Evolutionary conservation across 2,329 filamentous ascomycete species (phyloP), one percentile per base, ranked within the genome.

Genomic region (Neonectria ditissima): DNA sequence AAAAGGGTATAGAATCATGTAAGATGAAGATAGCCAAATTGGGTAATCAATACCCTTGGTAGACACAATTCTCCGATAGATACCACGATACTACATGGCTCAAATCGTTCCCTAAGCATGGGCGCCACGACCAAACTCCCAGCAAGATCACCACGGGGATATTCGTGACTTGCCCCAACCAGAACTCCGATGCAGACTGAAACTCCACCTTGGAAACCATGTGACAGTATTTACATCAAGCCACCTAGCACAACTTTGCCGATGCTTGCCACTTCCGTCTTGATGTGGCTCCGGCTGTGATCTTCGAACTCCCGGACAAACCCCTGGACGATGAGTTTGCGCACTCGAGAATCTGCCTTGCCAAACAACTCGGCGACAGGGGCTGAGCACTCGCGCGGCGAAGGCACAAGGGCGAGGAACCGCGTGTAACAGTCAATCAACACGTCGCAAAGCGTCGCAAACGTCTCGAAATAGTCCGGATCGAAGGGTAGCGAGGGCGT

Each of bases 381-480:
- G 1, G 88, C 85, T 5, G 85, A 87, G 74, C 92, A 96, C 53
- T 92, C 86, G 26, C 91, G 87, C 1, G 94, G 91, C 3, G 89
- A 88, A n/a, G 89, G 86, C 22, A 98, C 83, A 63, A 99, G 83
- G 45, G 84, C 84, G 72, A 97, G 82, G 28, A 99, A 87, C 58
- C 90, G 88, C 37, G 89, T 89, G 80, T 99, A 99, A 74, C 90
- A 93, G 77, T 98, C 96, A 72, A 97, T 97, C 65, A 99, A 82
- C 3, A 97, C 93, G 76, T 99, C 96, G 81, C 96, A 98, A 7
- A 99, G 84, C 13, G 96, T 97, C 14, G 94, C 91, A 80, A 98
- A 98, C 0, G 94, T 97, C 81, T 97, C 94, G 78, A 95, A 96
- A 74, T 97, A 99, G 79, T 99, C 96, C 0, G 96, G 96, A 68